These are phyloP conservation scores for Dendrobium huoshanense DNA, from an alignment of 106 monocot genomes.

Conservation along the genomic window DNA sequence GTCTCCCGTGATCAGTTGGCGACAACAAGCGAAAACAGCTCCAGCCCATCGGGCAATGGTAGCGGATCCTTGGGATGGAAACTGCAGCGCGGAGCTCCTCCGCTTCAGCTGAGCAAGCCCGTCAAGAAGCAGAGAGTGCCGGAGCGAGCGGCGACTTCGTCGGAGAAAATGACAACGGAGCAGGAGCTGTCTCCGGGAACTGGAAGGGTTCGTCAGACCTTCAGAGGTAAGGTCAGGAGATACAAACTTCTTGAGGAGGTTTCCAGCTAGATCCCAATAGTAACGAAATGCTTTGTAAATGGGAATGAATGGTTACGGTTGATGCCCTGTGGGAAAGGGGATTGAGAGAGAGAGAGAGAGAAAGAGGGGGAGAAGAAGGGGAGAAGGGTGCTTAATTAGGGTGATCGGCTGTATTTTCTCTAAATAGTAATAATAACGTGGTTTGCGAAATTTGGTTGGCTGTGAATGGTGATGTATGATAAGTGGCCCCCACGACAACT, in stretches of 20 bases:
- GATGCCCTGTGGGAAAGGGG: not conserved
- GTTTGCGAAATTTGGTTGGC: not conserved
- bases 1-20: too few relatives aligned
- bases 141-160: conserved; percentile 5
- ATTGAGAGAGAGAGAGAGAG: not conserved
- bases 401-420: not conserved
- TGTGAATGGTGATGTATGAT: not conserved
- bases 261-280: conserved; percentile 8
- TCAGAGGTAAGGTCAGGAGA: conserved; percentile 18
- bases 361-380: not conserved
- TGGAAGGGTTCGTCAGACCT: conserved; percentile 4
- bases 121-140: conserved; percentile 23
- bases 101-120: conserved; percentile 23
- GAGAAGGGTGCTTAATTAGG: not conserved
- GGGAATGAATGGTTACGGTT: not conserved
- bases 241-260: conserved; percentile 25
- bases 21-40: conserved; percentile 1
- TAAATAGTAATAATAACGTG: not conserved
- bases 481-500: not conserved
- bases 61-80: conserved; percentile 3
- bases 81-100: conserved; percentile 14
- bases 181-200: conserved; percentile 13
- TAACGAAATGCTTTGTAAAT: not conserved
- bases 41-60: conserved; percentile 1
- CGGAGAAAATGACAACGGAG: not conserved